phyloP scores from a whole-genome alignment of 768 basidiomycete genomes.

The Ephemerocybe angulata region DNA sequence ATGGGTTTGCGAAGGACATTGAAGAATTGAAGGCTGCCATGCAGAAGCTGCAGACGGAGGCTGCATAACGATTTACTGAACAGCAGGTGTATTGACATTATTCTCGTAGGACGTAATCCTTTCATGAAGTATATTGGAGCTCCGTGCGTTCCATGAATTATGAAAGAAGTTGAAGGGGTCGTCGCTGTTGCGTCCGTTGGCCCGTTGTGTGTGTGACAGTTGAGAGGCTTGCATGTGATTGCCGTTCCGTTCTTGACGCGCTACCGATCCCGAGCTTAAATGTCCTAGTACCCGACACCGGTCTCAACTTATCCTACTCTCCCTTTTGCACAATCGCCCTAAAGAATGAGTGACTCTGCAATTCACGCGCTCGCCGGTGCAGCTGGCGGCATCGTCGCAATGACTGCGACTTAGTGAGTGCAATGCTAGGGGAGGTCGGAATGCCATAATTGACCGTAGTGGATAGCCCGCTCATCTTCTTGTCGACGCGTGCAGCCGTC shows the following conservation, averaged over 20 bases:
- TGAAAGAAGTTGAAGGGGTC: not conserved
- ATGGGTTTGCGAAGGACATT: constrained; percentile 2
- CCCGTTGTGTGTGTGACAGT: not conserved
- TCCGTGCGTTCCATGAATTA: not conserved
- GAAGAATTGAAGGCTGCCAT: not conserved
- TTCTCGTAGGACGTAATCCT: not conserved
- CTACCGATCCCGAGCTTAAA: constrained; percentile 14
- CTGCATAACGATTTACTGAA: not conserved
- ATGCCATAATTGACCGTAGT: constrained; percentile 4
- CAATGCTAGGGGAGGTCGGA: constrained; percentile 4
- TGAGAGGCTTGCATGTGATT: constrained; percentile 17
- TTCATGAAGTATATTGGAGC: not conserved
- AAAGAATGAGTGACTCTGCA: constrained; percentile 68
- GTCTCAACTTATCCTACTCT: not conserved
- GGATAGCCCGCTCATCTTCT: constrained; percentile 79
- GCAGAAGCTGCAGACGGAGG: not conserved
- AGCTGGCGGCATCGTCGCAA: constrained; percentile 83
- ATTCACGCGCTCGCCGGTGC: constrained; percentile 90
- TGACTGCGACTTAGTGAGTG: constrained; percentile 84
- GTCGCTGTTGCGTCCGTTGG: not conserved
- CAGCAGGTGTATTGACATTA: not conserved
- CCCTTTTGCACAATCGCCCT: constrained; percentile 9
- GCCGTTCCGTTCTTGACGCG: constrained; percentile 5
- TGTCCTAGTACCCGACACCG: constrained; percentile 7
- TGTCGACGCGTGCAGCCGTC: constrained; percentile 92